Conservation (phyloP, 805 yeast species). For the Suhomyces kilbournensis region DNA sequence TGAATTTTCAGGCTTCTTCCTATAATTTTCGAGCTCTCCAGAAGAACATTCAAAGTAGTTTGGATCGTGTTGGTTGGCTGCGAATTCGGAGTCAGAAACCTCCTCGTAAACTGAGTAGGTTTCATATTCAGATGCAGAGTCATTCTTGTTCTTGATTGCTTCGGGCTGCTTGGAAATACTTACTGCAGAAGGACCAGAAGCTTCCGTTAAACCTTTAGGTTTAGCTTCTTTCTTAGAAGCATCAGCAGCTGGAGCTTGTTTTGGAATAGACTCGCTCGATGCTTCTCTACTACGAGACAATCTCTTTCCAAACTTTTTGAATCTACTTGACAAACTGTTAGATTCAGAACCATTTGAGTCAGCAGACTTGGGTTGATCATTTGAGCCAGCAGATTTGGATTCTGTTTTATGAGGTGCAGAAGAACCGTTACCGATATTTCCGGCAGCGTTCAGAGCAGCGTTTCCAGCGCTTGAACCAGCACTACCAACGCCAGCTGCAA, state of each 20-base stretch:
- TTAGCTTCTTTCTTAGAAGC: background rate
- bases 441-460: conserved; percentile 14
- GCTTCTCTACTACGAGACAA: background rate
- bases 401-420: background rate
- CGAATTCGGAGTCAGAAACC: conserved; percentile 47
- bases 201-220: background rate
- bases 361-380: background rate
- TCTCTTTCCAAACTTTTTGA: conserved; percentile 16
- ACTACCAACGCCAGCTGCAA: conserved; percentile 24
- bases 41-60: conserved; percentile 41
- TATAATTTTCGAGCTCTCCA: conserved; percentile 14
- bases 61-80: conserved; percentile 45
- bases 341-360: conserved; percentile 1
- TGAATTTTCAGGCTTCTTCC: background rate
- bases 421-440: background rate
- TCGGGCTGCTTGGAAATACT: conserved; percentile 4
- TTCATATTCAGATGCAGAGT: conserved; percentile 10
- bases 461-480: conserved; percentile 19
- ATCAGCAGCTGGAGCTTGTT: background rate
- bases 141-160: background rate
- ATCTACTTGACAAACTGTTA: conserved; percentile 14
- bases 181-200: conserved; percentile 1
- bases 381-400: background rate
- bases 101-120: conserved; percentile 41
- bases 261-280: background rate